phyloP scores from a whole-genome alignment of 2,329 filamentous ascomycete genomes.

The Fusarium falciforme region DNA sequence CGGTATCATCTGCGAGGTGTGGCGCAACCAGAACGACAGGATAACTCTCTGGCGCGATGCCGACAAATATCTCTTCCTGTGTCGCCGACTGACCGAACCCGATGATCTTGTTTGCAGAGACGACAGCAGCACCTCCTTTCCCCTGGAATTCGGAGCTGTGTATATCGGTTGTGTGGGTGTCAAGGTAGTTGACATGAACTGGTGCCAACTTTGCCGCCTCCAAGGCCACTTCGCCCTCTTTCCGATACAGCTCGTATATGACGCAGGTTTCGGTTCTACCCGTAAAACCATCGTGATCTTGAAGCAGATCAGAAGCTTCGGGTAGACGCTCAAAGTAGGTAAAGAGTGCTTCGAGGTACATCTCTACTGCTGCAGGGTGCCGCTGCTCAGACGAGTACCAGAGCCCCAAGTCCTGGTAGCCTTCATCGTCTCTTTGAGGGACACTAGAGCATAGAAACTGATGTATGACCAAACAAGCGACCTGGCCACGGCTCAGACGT shows the following conservation, averaged over 20 bases:
- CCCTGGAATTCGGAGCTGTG: conserved; percentile 40
- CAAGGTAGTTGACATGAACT: conserved; percentile 27
- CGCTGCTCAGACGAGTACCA: conserved; percentile 49
- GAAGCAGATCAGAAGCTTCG: not conserved
- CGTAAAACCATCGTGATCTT: not conserved
- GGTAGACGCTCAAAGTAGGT: conserved; percentile 41
- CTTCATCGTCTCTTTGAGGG: conserved; percentile 38
- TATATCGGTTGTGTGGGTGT: conserved; percentile 41
- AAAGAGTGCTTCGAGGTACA: conserved; percentile 48
- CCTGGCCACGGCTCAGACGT: conserved; percentile 39
- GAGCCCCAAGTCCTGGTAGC: conserved; percentile 48
- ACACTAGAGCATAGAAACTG: conserved; percentile 47
- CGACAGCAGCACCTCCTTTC: conserved; percentile 42
- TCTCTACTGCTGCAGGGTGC: conserved; percentile 43
- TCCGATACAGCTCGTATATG: conserved; percentile 39
- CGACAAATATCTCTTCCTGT: conserved; percentile 51
- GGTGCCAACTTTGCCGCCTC: conserved; percentile 12
- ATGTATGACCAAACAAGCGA: conserved; percentile 46
- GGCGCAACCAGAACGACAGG: conserved; percentile 50
- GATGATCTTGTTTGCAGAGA: conserved; percentile 50
- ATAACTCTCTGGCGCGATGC: conserved; percentile 49
- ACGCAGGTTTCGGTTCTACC: not conserved
- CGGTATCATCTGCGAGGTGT: conserved; percentile 41
- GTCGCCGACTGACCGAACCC: conserved; percentile 52
- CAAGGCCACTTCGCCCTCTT: not conserved